Evolutionary conservation across 2,329 filamentous ascomycete species (phyloP), one percentile per base, ranked within the genome.

Genomic region (Fusarium nodosum): DNA sequence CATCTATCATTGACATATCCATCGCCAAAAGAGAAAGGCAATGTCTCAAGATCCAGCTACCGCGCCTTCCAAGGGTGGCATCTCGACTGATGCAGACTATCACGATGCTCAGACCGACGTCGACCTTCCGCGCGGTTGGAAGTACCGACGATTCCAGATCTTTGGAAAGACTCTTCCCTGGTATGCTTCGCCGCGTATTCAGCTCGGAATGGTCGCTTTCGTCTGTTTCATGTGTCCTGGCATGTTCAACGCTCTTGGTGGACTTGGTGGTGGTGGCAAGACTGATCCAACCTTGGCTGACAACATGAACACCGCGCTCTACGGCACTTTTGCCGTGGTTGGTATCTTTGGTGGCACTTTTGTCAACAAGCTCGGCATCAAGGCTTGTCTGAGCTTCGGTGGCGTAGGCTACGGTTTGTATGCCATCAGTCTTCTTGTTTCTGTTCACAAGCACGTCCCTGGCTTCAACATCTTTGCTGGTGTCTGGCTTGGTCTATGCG

Each of bases 351-450:
- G 91, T 69, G 91, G 91, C 57, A 94, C 91, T 42, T 86, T 94
- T 74, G 89, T 91, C 80, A 95, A 95, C 82, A 87, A 86, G 72
- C 83, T 93, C 50, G 92, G 92, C 56, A 85, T 93, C 66, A 88
- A 86, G 73, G 75, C 84, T 26, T 90, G 91, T 9, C 82, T 94
- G 48, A 84, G 88, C 5, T 86, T 94, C 72, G 92, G 92, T 55
- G 91, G 92, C 22, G 79, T 93, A 41, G 92, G 92, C 48, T 95
- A 94, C 81, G 88, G 86, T 74, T 81, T 94, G 78, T 93, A 94
- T 76, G 86, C 91, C 41, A 69, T 69, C 50, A 87, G 87, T 59
- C 90, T 93, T 78, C 83, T 94, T 20, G 85, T 83, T 78, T 93
- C 90, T 79, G 89, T 87, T 72, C 90, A 93, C 80, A 90, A 83